Evolutionary conservation across 208 protist species (phyloP).

Genomic region (Trypanosoma mega): DNA sequence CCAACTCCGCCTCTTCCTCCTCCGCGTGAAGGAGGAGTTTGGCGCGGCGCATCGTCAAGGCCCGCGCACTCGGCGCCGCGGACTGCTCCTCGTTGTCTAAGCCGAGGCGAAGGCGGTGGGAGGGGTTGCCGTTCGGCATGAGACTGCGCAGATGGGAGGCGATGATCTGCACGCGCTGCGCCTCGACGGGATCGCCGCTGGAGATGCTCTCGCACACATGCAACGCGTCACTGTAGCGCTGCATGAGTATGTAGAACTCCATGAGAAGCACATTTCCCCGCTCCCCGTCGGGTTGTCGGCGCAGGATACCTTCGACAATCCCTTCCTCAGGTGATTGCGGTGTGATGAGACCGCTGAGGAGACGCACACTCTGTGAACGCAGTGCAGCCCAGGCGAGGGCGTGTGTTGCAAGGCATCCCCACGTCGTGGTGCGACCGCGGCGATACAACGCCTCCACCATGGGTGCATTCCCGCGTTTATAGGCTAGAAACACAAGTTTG

Average conservation of each 20-base stretch:
- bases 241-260: slow-evolving; percentile 65
- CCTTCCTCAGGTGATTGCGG: slow-evolving; percentile 41
- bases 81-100: neutral
- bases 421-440: slow-evolving; percentile 25
- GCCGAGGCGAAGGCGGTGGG: slow-evolving; percentile 9
- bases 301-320: slow-evolving; percentile 56
- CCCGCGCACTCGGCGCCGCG: neutral
- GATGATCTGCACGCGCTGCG: slow-evolving; percentile 63
- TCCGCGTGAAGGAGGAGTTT: neutral
- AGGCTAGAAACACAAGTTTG: slow-evolving; percentile 60
- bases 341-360: slow-evolving; percentile 51
- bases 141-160: slow-evolving; percentile 60
- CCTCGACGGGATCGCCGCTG: slow-evolving; percentile 31
- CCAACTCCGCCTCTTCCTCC: slow-evolving; percentile 24
- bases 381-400: slow-evolving; percentile 55
- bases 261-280: slow-evolving; percentile 40
- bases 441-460: slow-evolving; percentile 56
- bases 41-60: neutral
- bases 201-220: slow-evolving; percentile 41
- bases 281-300: slow-evolving; percentile 8
- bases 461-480: slow-evolving; percentile 35
- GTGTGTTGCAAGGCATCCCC: slow-evolving; percentile 36
- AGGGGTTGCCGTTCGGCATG: slow-evolving; percentile 33
- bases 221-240: slow-evolving; percentile 67
- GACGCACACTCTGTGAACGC: slow-evolving; percentile 32